Percentiles rank a stretch among this genome's conserved stretches.
Conservation (phyloP, 257 asterid genomes). For the Nicotiana benthamiana region DNA sequence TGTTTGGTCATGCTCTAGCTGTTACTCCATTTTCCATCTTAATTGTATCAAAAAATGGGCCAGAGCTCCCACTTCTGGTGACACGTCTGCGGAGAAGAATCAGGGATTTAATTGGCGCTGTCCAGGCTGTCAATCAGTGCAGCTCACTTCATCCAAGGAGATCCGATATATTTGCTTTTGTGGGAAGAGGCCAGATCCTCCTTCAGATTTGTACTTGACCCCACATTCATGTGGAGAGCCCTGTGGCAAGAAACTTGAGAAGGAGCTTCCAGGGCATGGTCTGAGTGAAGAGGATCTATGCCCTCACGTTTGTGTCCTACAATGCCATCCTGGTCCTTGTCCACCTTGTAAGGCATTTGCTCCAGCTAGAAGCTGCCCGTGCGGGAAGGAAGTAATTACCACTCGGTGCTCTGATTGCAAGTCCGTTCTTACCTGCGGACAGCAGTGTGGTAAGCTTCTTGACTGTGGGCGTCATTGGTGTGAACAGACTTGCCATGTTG, state of each 20-base stretch:
- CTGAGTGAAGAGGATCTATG: conserved; percentile 67
- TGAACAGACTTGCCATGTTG: conserved; percentile 69
- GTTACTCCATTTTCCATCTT: conserved; percentile 86
- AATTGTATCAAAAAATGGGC: conserved; percentile 95
- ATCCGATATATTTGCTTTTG: conserved; percentile 82
- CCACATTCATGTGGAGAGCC: conserved; percentile 99
- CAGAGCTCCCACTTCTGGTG: conserved; percentile 90
- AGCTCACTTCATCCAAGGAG: conserved; percentile 74
- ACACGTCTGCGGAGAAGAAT: conserved; percentile 69
- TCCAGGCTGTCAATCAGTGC: conserved; percentile 97
- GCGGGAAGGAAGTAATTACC: conserved; percentile 78
- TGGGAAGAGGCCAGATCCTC: conserved; percentile 82
- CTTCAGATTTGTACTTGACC: conserved; percentile 85
- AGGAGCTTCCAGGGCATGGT: conserved; percentile 52
- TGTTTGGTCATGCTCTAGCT: conserved; percentile 90
- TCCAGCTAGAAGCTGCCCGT: conserved; percentile 75
- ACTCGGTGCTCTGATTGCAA: conserved; percentile 89
- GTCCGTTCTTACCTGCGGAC: conserved; percentile 84
- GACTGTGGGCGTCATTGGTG: conserved; percentile 82
- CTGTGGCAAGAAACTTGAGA: conserved; percentile 83
- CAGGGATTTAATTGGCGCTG: conserved; percentile 95
- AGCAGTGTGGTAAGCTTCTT: conserved; percentile 74
- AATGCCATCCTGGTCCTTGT: conserved; percentile 99
- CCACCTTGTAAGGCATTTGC: conserved; percentile 99
- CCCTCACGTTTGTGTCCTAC: conserved; percentile 90